Evolutionary conservation across 306 rosid genomes (phyloP).

Genomic region (Vigna mungo): DNA sequence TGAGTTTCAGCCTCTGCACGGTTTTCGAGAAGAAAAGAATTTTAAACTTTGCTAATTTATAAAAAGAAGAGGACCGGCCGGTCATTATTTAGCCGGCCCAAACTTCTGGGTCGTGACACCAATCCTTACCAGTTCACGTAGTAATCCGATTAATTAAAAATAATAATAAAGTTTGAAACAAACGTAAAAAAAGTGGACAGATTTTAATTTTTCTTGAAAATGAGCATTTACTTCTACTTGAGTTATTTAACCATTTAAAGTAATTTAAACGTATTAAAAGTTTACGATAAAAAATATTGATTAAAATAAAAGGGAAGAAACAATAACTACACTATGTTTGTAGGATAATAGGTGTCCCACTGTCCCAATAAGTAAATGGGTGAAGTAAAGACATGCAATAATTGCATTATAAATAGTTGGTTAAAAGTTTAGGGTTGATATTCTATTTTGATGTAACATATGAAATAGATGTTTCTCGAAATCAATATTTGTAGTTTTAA

Average conservation of each 20-base stretch:
- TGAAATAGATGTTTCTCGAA: background rate
- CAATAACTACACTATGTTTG: background rate
- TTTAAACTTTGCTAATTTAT: no score
- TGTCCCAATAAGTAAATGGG: slow-evolving; percentile 8
- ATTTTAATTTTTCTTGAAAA: background rate
- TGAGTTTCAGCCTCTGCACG: no score
- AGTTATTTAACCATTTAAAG: background rate
- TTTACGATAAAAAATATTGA: background rate
- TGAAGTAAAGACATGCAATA: slow-evolving; percentile 10
- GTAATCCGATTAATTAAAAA: background rate
- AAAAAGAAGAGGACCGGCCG: no score
- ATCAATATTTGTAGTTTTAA: background rate
- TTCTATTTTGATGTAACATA: slow-evolving; percentile 8
- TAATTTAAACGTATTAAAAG: background rate
- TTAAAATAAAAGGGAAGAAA: background rate
- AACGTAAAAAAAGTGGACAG: background rate
- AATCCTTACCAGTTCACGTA: background rate
- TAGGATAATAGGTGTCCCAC: slow-evolving; percentile 17
- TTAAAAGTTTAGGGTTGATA: slow-evolving; percentile 24
- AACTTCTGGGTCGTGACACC: no score
- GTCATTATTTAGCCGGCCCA: no score
- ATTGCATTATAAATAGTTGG: slow-evolving; percentile 21
- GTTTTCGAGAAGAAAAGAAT: no score
- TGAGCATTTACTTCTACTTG: background rate
- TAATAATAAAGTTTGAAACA: background rate